These are phyloP conservation scores for Graphium sp. DNA, from an alignment of 2,329 filamentous ascomycete genomes.

Conservation along the genomic window DNA sequence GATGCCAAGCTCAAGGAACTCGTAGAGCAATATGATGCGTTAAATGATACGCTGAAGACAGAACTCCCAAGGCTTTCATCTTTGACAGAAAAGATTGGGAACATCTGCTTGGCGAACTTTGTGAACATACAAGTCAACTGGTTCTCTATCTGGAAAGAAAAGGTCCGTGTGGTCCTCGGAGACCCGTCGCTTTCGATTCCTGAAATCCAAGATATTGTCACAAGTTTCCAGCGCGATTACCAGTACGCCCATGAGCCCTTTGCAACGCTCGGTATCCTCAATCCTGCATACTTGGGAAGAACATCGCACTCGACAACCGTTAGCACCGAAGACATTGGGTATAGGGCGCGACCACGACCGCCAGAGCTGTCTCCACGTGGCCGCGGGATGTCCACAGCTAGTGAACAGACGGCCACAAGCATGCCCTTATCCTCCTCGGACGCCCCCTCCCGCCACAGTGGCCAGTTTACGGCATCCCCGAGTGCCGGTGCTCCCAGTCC, in stretches of 20 bases:
- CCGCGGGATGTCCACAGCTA: slow-evolving; percentile 43
- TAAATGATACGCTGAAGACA: slow-evolving; percentile 87
- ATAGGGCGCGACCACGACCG: slow-evolving; percentile 29
- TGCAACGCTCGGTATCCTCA: slow-evolving; percentile 58
- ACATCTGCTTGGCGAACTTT: slow-evolving; percentile 68
- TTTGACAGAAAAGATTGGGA: slow-evolving; percentile 69
- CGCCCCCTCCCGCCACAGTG: slow-evolving; percentile 46
- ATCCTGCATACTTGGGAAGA: slow-evolving; percentile 47
- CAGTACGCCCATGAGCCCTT: slow-evolving; percentile 58
- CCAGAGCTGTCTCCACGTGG: slow-evolving; percentile 31
- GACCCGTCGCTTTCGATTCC: slow-evolving; percentile 41
- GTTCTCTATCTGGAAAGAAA: slow-evolving; percentile 71
- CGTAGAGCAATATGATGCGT: slow-evolving; percentile 74
- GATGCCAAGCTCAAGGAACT: slow-evolving; percentile 74
- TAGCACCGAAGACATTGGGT: slow-evolving; percentile 32
- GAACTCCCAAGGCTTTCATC: slow-evolving; percentile 74
- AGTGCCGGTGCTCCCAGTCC: slow-evolving; percentile 29
- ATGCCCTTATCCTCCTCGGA: no score
- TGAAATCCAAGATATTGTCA: slow-evolving; percentile 56
- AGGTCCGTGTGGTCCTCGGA: slow-evolving; percentile 59
- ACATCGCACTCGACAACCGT: slow-evolving; percentile 40
- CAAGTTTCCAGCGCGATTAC: slow-evolving; percentile 65
- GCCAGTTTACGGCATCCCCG: slow-evolving; percentile 46
- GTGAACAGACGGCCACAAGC: slow-evolving; percentile 46
- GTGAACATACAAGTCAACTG: slow-evolving; percentile 71